Evolutionary conservation across 805 yeast genomes (phyloP).

Genomic region (Zygosaccharomyces rouxii): DNA sequence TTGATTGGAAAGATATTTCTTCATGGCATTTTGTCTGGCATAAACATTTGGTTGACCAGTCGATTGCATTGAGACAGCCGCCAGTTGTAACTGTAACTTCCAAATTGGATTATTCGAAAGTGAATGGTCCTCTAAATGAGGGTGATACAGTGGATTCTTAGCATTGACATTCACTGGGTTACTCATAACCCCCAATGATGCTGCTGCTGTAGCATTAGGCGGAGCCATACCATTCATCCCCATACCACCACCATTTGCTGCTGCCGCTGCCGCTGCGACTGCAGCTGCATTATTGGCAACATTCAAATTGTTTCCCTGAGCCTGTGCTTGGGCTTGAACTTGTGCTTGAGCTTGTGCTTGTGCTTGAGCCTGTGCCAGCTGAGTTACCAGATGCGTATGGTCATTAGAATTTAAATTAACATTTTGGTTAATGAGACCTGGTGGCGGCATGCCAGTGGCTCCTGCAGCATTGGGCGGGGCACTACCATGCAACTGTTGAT

Average conservation of each 20-base stretch:
- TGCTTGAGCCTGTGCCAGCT: conserved; percentile 11
- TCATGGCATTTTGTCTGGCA: conserved; percentile 38
- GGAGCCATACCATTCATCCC: conserved; percentile 8
- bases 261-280: conserved; percentile 7
- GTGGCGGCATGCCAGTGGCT: conserved; percentile 23
- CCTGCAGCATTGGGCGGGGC: conserved; percentile 13
- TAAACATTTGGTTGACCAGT: conserved; percentile 36
- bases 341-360: conserved; percentile 5
- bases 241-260: conserved; percentile 6
- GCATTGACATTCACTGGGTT: conserved; percentile 18
- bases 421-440: conserved; percentile 20
- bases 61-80: conserved; percentile 32
- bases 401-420: conserved; percentile 21
- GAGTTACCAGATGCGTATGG: conserved; percentile 26
- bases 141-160: conserved; percentile 35
- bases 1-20: conserved; percentile 30
- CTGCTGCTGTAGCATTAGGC: conserved; percentile 5
- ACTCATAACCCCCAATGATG: conserved; percentile 5
- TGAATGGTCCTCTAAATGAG: conserved; percentile 33
- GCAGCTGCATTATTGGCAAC: conserved; percentile 5
- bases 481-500: conserved; percentile 13
- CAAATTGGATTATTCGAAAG: conserved; percentile 34
- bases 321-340: conserved; percentile 11
- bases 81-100: conserved; percentile 36
- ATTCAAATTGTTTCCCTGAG: conserved; percentile 7